Evolutionary conservation across 495 filamentous ascomycete species (phyloP), one percentile per base, ranked within the genome.

Genomic region (Penicillium bovifimosum): DNA sequence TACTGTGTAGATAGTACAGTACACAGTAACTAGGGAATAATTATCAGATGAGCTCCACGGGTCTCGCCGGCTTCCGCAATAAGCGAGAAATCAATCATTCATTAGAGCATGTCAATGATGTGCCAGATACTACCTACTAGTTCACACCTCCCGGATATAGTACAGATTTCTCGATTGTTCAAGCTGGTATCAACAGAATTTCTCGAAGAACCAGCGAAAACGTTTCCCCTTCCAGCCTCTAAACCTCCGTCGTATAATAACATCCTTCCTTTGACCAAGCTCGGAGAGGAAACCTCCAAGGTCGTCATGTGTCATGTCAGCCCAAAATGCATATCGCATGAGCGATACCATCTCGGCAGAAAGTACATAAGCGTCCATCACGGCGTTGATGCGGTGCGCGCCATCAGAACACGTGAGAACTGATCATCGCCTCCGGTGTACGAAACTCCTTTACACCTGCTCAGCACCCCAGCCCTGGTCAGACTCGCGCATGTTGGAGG

Each of bases 401-500:
- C 4, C 27, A 8, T 14, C 17, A 9, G 14, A 9, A 0, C 11
- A 20, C 18, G 17, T 33, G 41, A 17, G n/a, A 18, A 20, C 34
- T 31, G 13, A 13, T 56, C 54, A 52, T 29, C 49, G 39, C 28
- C 17, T 14, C 31, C 27, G 34, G 26, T 18, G 18, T 18, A 47
- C 11, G 43, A 1, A 13, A 9, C 29, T 34, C 28, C 31, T 71
- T 24, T 85, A 95, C 45, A 95, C 86, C 76, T 93, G 84, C 76
- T 96, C 91, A 42, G 89, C 88, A 52, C 91, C 91, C 91, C 91
- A 96, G 58, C 90, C 84, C 50, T 81, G 85, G 71, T 93, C 90
- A 51, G 79, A 77, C 70, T 95, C 91, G 69, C 93, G 83, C 95
- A 99, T 99, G 75, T 96, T 99, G 60, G 90, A 85, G 16, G 95